Conservation (phyloP, 1,139 yeast genomes). For the Neolecta irregularis region DNA sequence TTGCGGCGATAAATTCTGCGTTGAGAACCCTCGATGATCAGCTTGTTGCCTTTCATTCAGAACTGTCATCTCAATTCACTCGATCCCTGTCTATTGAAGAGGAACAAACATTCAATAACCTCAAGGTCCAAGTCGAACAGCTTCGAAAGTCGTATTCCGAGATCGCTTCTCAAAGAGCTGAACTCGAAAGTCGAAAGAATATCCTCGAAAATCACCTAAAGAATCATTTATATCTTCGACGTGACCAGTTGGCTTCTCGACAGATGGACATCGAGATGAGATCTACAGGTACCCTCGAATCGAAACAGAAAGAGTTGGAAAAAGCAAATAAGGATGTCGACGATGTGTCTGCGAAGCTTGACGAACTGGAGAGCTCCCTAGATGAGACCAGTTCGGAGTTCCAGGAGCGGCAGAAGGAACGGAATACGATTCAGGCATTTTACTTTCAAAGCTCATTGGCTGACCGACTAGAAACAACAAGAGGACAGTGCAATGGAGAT, state of each 20-base stretch:
- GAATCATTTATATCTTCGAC: slow-evolving; percentile 37
- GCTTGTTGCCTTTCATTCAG: slow-evolving; percentile 32
- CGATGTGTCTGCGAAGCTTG: slow-evolving; percentile 20
- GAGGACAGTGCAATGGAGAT: slow-evolving; percentile 37
- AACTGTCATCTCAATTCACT: slow-evolving; percentile 40
- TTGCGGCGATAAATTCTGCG: slow-evolving; percentile 22
- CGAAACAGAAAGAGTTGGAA: slow-evolving; percentile 21
- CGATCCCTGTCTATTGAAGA: slow-evolving; percentile 38
- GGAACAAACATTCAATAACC: slow-evolving; percentile 27
- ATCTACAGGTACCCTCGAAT: slow-evolving; percentile 17
- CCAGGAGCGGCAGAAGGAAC: slow-evolving; percentile 5
- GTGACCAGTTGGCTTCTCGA: slow-evolving; percentile 23
- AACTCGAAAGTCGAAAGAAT: slow-evolving; percentile 38
- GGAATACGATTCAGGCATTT: slow-evolving; percentile 4
- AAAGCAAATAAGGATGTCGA: slow-evolving; percentile 26
- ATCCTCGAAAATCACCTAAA: slow-evolving; percentile 42
- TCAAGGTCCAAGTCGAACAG: slow-evolving; percentile 29
- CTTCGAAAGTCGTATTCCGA: slow-evolving; percentile 30
- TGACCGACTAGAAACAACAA: slow-evolving; percentile 39
- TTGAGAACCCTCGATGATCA: slow-evolving; percentile 20
- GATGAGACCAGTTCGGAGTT: slow-evolving; percentile 15
- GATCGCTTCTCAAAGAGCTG: slow-evolving; percentile 32
- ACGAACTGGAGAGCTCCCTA: slow-evolving; percentile 15
- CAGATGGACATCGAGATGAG: slow-evolving; percentile 12
- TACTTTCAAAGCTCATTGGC: slow-evolving; percentile 12